Evolutionary conservation across 106 monocot species (phyloP).

Genomic region (Dendrobium officinale): DNA sequence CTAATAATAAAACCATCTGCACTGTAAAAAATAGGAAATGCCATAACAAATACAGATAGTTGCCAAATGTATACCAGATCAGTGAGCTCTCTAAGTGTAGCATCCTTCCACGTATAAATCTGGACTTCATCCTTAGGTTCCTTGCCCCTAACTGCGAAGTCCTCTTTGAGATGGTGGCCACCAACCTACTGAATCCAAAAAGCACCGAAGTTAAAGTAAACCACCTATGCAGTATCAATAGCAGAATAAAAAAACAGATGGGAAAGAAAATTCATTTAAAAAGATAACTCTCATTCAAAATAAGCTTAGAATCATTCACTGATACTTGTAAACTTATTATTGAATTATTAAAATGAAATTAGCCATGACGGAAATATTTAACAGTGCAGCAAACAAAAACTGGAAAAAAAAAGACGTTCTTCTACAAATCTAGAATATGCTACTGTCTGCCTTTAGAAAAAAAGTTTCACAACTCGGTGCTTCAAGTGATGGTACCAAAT

Average conservation of each 20-base stretch:
- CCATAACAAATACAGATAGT: background rate
- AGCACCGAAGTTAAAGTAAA: background rate
- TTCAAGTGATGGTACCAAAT: background rate
- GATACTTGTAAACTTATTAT: background rate
- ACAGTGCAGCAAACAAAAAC: background rate
- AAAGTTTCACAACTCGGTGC: no score
- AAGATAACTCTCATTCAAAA: background rate
- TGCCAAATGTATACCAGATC: conserved; percentile 54
- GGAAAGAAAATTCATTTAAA: background rate
- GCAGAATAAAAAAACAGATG: background rate
- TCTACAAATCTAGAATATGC: no score
- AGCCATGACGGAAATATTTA: background rate
- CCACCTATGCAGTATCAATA: background rate
- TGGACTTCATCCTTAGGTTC: conserved; percentile 99
- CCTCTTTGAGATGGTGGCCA: conserved; percentile 73
- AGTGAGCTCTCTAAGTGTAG: conserved; percentile 90
- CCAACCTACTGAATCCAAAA: conserved; percentile 37
- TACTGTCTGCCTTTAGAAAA: no score
- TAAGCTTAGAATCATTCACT: background rate
- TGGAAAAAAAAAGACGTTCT: background rate
- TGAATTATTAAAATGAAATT: background rate
- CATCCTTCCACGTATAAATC: conserved; percentile 99
- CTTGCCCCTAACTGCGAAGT: conserved; percentile 90
- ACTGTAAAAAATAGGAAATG: background rate
- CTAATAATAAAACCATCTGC: background rate